Percentiles rank a stretch among this genome's conserved stretches.
phyloP scores from a whole-genome alignment of 768 basidiomycete genomes.

The Lentinula raphanica region DNA sequence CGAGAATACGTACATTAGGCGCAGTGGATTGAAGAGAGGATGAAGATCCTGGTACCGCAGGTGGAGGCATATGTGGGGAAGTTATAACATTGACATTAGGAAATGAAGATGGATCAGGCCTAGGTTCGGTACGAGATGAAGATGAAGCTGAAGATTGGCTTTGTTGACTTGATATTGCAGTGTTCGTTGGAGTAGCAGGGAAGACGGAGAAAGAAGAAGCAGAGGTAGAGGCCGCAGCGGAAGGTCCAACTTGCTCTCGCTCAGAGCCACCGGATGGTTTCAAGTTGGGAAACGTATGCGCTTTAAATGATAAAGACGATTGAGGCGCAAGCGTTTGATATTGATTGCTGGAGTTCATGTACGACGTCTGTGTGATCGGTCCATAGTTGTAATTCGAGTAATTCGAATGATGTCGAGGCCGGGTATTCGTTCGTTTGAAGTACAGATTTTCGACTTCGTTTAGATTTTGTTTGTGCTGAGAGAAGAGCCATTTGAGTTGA shows the following conservation, averaged over 20 bases:
- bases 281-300: background rate
- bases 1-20: too few relatives aligned
- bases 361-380: background rate
- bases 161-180: background rate
- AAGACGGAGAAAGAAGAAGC: conserved; percentile 12
- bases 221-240: background rate
- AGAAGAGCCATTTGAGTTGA: background rate
- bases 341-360: conserved; percentile 8
- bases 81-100: too few relatives aligned
- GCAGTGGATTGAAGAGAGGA: too few relatives aligned
- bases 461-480: conserved; percentile 68
- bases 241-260: background rate
- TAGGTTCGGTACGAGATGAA: too few relatives aligned
- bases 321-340: background rate
- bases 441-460: conserved; percentile 83
- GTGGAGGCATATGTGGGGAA: too few relatives aligned
- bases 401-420: conserved; percentile 25
- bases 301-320: conserved; percentile 10
- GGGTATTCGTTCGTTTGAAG: conserved; percentile 65
- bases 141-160: too few relatives aligned
- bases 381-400: too few relatives aligned
- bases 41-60: too few relatives aligned
- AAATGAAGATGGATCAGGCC: too few relatives aligned
- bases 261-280: background rate
- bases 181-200: background rate